These are phyloP conservation scores for Suillus tomentosus DNA, from an alignment of 768 basidiomycete species.

Conservation along the genomic window DNA sequence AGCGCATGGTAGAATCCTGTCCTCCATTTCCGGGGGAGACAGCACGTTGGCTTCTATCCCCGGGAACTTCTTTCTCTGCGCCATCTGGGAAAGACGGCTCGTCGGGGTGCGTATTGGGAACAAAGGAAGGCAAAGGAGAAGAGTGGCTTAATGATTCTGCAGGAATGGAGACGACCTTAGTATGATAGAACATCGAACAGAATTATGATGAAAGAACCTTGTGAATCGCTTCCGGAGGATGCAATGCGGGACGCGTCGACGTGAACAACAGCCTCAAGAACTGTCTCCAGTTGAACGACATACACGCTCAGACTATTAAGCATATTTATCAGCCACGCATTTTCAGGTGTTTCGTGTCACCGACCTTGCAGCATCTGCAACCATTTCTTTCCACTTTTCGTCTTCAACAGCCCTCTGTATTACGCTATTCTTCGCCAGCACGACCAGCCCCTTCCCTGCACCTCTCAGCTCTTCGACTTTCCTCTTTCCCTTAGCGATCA, in stretches of 20 bases:
- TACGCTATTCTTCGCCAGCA: slow-evolving; percentile 52
- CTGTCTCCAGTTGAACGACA: slow-evolving; percentile 45
- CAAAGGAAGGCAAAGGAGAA: slow-evolving; percentile 48
- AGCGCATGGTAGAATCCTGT: slow-evolving; percentile 14
- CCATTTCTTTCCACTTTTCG: slow-evolving; percentile 56
- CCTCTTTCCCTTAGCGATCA: slow-evolving; percentile 52
- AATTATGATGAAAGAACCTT: slow-evolving; percentile 20
- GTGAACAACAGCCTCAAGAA: slow-evolving; percentile 53
- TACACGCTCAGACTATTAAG: slow-evolving; percentile 40
- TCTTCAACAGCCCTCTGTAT: slow-evolving; percentile 54
- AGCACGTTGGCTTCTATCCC: slow-evolving; percentile 10
- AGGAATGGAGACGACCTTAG: not conserved
- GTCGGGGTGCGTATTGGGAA: slow-evolving; percentile 54
- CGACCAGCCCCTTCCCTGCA: slow-evolving; percentile 47
- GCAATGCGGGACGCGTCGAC: slow-evolving; percentile 37
- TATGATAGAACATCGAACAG: not conserved
- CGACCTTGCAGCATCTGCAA: slow-evolving; percentile 54
- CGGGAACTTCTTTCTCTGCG: slow-evolving; percentile 7
- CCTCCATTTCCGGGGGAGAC: slow-evolving; percentile 20
- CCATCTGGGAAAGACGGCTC: slow-evolving; percentile 46
- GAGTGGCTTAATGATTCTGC: slow-evolving; percentile 17
- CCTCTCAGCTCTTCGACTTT: slow-evolving; percentile 37
- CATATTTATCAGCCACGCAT: slow-evolving; percentile 14
- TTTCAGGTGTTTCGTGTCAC: slow-evolving; percentile 11
- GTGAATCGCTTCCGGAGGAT: slow-evolving; percentile 14